Evolutionary conservation across 106 monocot genomes (phyloP).

Genomic region (Posidonia australis): DNA sequence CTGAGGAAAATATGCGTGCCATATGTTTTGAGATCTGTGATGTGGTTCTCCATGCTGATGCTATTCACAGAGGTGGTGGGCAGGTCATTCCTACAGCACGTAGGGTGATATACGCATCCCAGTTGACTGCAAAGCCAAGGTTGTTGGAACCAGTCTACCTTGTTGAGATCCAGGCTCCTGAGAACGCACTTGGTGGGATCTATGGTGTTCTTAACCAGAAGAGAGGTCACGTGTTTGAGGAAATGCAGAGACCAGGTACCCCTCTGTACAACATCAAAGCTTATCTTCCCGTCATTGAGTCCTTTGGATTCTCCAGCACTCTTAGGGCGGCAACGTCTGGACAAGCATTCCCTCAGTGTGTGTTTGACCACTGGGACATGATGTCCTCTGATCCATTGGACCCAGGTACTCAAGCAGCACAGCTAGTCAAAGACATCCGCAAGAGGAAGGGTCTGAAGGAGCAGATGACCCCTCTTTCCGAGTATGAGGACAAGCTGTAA

Average conservation of each 20-base stretch:
- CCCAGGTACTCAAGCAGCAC: conserved; percentile 7
- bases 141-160: conserved; percentile 37
- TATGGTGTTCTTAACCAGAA: conserved; percentile 44
- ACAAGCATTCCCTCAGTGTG: conserved; percentile 37
- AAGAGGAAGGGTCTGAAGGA: conserved; percentile 42
- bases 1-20: conserved; percentile 41
- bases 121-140: conserved; percentile 34
- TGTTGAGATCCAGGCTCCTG: conserved; percentile 41
- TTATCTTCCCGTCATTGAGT: conserved; percentile 35
- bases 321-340: conserved; percentile 39
- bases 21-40: conserved; percentile 45
- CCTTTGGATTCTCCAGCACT: conserved; percentile 33
- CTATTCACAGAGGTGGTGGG: conserved; percentile 39
- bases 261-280: conserved; percentile 46
- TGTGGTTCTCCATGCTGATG: conserved; percentile 41
- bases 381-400: conserved; percentile 37
- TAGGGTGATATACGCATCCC: conserved; percentile 34
- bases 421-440: conserved; percentile 25
- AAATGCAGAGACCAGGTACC: conserved; percentile 37
- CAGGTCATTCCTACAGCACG: conserved; percentile 38
- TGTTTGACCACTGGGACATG: conserved; percentile 49
- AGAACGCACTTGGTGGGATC: conserved; percentile 36
- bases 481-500: conserved; percentile 41
- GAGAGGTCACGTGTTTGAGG: conserved; percentile 38
- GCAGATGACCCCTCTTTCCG: conserved; percentile 34